Percentiles rank a stretch among this genome's conserved stretches.
Conservation (phyloP, 2,329 filamentous ascomycete species). For the Didymosphaeria variabile region DNA sequence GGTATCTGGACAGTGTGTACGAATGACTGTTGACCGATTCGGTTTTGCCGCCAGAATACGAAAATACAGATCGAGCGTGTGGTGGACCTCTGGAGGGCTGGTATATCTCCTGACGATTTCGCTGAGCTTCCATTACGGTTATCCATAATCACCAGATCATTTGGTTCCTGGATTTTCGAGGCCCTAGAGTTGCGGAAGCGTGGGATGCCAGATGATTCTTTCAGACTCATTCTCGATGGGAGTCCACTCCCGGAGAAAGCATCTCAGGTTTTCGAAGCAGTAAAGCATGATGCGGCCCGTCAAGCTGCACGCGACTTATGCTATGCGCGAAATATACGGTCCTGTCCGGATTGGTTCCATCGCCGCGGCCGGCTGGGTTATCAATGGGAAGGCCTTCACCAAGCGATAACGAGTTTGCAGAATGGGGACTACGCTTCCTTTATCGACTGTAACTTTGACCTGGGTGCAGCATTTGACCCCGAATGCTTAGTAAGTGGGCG, state of each 20-base stretch:
- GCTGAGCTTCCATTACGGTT: neutral
- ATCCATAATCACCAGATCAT: neutral
- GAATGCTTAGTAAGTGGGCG: neutral
- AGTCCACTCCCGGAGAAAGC: neutral
- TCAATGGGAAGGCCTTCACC: slow-evolving; percentile 2
- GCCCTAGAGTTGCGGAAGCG: neutral
- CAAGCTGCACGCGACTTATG: slow-evolving; percentile 3
- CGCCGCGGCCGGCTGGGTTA: neutral
- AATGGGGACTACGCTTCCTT: neutral
- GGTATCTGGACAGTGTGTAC: no score
- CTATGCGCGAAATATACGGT: neutral
- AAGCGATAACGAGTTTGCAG: neutral
- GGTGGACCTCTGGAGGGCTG: slow-evolving; percentile 6
- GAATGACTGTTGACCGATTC: no score
- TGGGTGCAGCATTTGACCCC: neutral
- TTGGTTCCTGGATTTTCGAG: slow-evolving; percentile 5
- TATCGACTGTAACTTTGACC: slow-evolving; percentile 3
- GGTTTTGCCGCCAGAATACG: slow-evolving; percentile 1
- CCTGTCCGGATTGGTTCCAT: neutral
- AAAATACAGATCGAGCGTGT: slow-evolving; percentile 1
- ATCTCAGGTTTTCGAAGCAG: neutral
- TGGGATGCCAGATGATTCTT: slow-evolving; percentile 6
- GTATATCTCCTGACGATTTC: neutral
- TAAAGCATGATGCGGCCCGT: neutral
- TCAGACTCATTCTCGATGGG: slow-evolving; percentile 8